A percentile compares a stretch with the other conserved stretches of the same genome.
Conservation (phyloP, 164 flowering plant genomes). For the Platanus orientalis region DNA sequence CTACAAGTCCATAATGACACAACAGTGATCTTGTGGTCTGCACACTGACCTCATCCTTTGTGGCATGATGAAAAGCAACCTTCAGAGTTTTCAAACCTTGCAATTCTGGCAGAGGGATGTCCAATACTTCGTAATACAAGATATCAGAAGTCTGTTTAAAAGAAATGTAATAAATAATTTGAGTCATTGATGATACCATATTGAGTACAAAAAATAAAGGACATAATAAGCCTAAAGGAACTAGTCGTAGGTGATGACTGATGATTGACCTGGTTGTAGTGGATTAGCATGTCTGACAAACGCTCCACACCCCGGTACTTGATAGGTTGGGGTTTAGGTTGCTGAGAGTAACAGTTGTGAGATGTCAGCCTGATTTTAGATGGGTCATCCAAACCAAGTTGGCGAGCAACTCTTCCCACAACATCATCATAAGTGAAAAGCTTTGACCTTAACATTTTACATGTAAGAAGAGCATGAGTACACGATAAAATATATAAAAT, state of each 20-base stretch:
- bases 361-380: slow-evolving; percentile 76
- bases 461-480: slow-evolving; percentile 5
- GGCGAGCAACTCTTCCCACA: slow-evolving; percentile 68
- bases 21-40: neutral
- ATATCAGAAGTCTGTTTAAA: slow-evolving; percentile 61
- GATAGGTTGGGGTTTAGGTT: slow-evolving; percentile 66
- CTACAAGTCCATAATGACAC: neutral
- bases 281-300: slow-evolving; percentile 68
- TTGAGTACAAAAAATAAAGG: neutral
- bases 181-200: too few species aligned
- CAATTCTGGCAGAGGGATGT: slow-evolving; percentile 75
- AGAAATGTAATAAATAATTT: neutral
- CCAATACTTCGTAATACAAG: slow-evolving; percentile 77
- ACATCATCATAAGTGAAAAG: slow-evolving; percentile 75
- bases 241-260: neutral
- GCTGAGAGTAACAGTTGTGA: slow-evolving; percentile 74
- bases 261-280: slow-evolving; percentile 65
- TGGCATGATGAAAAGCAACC: slow-evolving; percentile 44
- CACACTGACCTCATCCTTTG: slow-evolving; percentile 45
- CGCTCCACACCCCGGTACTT: slow-evolving; percentile 61
- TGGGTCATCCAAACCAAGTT: slow-evolving; percentile 73
- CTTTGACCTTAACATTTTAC: slow-evolving; percentile 44
- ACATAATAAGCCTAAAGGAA: neutral
- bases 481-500: neutral
- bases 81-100: slow-evolving; percentile 53